Conservation (phyloP, 345 rosid species). For the Hibiscus tridactylites region DNA sequence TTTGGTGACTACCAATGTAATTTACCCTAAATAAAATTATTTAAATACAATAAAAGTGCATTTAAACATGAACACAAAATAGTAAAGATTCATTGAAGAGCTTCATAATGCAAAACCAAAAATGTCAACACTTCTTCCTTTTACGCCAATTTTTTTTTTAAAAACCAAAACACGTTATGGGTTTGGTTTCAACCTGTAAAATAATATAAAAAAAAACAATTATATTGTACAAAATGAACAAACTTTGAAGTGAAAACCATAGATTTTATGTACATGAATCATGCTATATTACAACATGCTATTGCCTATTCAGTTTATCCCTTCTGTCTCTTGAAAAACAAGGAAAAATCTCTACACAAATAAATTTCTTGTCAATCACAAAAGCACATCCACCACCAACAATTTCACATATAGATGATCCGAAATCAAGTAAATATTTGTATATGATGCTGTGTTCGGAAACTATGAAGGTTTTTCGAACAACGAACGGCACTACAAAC, state of each 20-base stretch:
- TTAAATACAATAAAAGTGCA: too few relatives aligned
- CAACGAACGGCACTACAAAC: background rate
- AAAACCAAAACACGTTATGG: too few relatives aligned
- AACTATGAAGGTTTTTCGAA: background rate
- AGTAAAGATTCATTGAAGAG: too few relatives aligned
- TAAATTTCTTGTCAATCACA: background rate
- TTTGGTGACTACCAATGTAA: too few relatives aligned
- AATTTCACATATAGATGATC: constrained; percentile 8
- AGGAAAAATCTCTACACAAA: constrained; percentile 16
- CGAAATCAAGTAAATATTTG: background rate
- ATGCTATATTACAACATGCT: background rate
- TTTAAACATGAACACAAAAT: too few relatives aligned
- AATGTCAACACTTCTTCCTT: too few relatives aligned
- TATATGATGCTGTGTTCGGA: background rate
- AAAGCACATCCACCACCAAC: constrained; percentile 7
- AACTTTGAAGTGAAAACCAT: background rate
- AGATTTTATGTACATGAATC: background rate
- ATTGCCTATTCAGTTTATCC: constrained; percentile 1
- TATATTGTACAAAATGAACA: background rate
- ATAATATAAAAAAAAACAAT: too few relatives aligned
- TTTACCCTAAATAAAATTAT: too few relatives aligned
- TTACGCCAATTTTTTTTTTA: too few relatives aligned
- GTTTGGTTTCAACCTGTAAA: too few relatives aligned
- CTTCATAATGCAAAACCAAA: too few relatives aligned
- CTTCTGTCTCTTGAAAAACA: background rate